Base-by-base conservation (phyloP, 495 filamentous ascomycete genomes). In the Tirmania nivea region DNA sequence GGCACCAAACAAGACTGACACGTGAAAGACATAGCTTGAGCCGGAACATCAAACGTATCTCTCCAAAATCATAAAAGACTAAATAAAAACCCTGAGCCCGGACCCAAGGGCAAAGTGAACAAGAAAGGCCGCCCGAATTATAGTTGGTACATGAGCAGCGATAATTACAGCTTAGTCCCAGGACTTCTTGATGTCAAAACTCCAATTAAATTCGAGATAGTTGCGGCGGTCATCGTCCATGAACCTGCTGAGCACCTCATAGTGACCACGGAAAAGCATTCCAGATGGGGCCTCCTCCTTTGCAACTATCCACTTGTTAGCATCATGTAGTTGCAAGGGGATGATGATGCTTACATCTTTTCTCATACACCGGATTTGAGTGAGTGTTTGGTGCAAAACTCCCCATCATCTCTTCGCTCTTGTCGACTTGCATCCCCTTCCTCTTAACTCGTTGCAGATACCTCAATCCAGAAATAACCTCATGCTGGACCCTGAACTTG, bases 351-450 rank as follows among this genome's bases (percentile, higher is more conserved):
- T 74, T 74, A 94, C 90, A 95, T 59, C 78, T 81, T 75, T 94
- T 95, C 67, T 78, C 78, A 68, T 95, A 92, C 49, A 77, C 56
- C 2, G 84, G 83, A 66, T 81, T 86, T 60, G 81, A 78, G 34
- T 80, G 77, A 8, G 90, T 94, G 69, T 80, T 94, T 31, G 90
- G 90, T 20, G 84, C 80, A 65, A 84, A 97, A 54, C 83, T 88
- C 52, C 90, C 89, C 71, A 97, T 80, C 90, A 97, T 97, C 73
- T 96, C 87, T 63, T 89, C 76, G 55, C 85, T 78, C 78, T 93
- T 96, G 70, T 80, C 81, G 37, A 90, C 77, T 20, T 75, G 74
- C 62, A 97, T 74, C 55, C 81, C 80, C 73, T 84, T 83, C 58
- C 86, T 75, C 76, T 88, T 94, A 14, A 94, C 81, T 10, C 83